Evolutionary conservation across 257 asterid species (phyloP).

Genomic region (Penstemon barbatus): DNA sequence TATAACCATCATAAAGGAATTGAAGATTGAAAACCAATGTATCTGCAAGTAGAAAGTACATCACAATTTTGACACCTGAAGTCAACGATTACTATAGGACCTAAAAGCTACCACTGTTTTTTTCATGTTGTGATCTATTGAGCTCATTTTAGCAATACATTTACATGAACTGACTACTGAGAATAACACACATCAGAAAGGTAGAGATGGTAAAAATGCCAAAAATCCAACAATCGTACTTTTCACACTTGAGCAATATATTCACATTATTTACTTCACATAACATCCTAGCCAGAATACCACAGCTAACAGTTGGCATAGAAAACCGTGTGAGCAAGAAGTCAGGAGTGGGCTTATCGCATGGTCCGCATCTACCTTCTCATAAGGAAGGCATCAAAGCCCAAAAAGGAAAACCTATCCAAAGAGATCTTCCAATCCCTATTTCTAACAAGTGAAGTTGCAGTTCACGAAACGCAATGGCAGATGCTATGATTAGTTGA

Average conservation of each 20-base stretch:
- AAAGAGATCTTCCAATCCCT: no score
- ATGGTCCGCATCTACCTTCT: no score
- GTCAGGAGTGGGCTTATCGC: no score
- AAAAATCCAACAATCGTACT: background rate
- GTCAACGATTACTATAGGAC: background rate
- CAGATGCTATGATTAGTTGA: no score
- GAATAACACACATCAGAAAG: background rate
- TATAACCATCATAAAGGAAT: slow-evolving; percentile 73
- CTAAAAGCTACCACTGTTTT: background rate
- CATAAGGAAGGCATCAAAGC: no score
- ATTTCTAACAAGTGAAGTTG: no score
- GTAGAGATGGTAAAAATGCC: background rate
- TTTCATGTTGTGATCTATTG: background rate
- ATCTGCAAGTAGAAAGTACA: slow-evolving; percentile 42
- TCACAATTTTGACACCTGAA: slow-evolving; percentile 16
- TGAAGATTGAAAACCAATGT: slow-evolving; percentile 67
- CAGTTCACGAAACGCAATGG: no score
- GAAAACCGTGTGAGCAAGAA: no score
- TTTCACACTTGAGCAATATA: background rate
- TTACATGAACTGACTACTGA: background rate
- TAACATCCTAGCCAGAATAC: background rate
- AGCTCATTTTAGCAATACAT: slow-evolving; percentile 7
- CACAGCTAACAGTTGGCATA: slow-evolving; percentile 11
- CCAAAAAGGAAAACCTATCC: no score
- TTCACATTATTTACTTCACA: background rate